These are phyloP conservation scores for Phytophthora boehmeriae DNA, from an alignment of 352 stramenopile genomes.

Conservation along the genomic window DNA sequence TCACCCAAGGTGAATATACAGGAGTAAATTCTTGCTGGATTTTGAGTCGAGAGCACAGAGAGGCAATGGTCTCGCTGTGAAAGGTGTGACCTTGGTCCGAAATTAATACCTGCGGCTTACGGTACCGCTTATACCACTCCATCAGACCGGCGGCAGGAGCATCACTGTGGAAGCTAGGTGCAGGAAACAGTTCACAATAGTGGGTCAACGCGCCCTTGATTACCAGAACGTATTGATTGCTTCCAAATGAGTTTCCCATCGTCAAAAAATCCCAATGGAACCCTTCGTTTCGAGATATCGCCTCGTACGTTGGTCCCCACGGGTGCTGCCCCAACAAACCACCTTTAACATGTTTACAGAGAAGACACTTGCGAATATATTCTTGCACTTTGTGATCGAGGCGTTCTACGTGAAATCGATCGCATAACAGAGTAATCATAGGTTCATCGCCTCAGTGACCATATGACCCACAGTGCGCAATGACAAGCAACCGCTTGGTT, in stretches of 20 bases:
- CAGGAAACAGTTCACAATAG: slow-evolving; percentile 26
- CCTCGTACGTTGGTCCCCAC: slow-evolving; percentile 5
- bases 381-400: slow-evolving; percentile 10
- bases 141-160: slow-evolving; percentile 17
- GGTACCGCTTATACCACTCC: slow-evolving; percentile 29
- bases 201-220: slow-evolving; percentile 32
- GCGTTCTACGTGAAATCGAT: slow-evolving; percentile 10
- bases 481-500: slow-evolving; percentile 17
- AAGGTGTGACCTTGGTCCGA: slow-evolving; percentile 34
- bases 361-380: slow-evolving; percentile 19
- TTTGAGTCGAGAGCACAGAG: slow-evolving; percentile 4
- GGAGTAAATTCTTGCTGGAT: slow-evolving; percentile 1
- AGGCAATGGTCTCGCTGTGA: slow-evolving; percentile 6
- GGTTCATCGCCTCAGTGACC: slow-evolving; percentile 19
- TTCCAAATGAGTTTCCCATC: slow-evolving; percentile 22
- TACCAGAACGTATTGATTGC: slow-evolving; percentile 23
- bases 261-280: slow-evolving; percentile 26
- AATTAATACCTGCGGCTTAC: slow-evolving; percentile 11
- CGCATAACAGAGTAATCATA: slow-evolving; percentile 10
- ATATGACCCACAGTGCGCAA: slow-evolving; percentile 25
- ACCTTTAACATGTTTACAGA: slow-evolving; percentile 33
- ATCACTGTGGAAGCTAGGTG: not conserved
- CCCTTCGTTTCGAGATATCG: slow-evolving; percentile 25
- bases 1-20: slow-evolving; percentile 22
- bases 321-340: slow-evolving; percentile 7